Conservation (phyloP, 2,329 filamentous ascomycete genomes). For the Colletotrichum australisinense region DNA sequence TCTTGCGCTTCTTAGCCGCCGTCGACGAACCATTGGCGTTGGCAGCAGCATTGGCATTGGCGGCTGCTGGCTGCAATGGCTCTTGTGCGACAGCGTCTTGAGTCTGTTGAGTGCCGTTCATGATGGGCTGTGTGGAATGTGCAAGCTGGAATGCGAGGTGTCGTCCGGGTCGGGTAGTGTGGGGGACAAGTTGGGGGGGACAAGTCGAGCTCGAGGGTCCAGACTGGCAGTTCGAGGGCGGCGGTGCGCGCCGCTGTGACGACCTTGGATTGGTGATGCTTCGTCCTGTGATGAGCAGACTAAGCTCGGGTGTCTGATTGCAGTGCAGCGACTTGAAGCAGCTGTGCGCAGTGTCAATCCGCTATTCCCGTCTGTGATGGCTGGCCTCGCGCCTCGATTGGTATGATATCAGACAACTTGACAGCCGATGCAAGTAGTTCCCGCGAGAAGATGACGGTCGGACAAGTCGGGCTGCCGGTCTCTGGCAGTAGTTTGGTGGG, state of each 20-base stretch:
- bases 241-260: slow-evolving; percentile 8
- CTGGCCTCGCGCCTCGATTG: not conserved
- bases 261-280: slow-evolving; percentile 19
- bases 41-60: slow-evolving; percentile 1
- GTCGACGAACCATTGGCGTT: slow-evolving; percentile 34
- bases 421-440: not conserved
- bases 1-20: slow-evolving; percentile 76
- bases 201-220: not conserved
- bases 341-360: slow-evolving; percentile 9
- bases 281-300: slow-evolving; percentile 18
- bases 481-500: not conserved
- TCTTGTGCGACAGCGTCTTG: slow-evolving; percentile 29
- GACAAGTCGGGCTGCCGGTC: not conserved
- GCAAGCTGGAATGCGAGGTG: slow-evolving; percentile 2
- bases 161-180: slow-evolving; percentile 5
- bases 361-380: not conserved
- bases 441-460: not conserved
- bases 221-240: slow-evolving; percentile 1
- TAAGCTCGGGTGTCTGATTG: slow-evolving; percentile 9
- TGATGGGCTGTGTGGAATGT: slow-evolving; percentile 20
- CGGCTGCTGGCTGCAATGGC: slow-evolving; percentile 27
- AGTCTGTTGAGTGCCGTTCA: slow-evolving; percentile 34
- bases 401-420: not conserved
- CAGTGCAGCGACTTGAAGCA: slow-evolving; percentile 8
- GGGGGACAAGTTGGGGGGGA: slow-evolving; percentile 7